phyloP scores from a whole-genome alignment of 2,329 filamentous ascomycete genomes.

The Uncinocarpus reesii region DNA sequence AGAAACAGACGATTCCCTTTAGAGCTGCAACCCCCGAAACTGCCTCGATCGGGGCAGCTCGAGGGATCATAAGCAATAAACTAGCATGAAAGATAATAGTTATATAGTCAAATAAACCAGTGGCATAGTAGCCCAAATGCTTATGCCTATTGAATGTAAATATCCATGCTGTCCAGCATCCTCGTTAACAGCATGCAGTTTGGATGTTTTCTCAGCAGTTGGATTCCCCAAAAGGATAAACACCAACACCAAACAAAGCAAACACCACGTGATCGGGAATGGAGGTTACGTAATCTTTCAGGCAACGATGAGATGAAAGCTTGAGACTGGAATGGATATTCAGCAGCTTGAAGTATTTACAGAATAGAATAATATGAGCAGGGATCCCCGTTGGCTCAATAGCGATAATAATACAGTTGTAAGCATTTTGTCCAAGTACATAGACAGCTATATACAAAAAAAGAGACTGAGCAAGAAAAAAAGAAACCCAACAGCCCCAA shows the following conservation, averaged over 20 bases:
- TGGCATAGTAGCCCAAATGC: not conserved
- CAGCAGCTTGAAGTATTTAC: not conserved
- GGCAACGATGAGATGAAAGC: too few relatives aligned
- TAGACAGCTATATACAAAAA: not conserved
- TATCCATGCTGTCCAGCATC: not conserved
- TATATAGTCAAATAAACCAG: not conserved
- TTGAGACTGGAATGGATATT: not conserved
- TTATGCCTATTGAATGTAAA: conserved; percentile 4
- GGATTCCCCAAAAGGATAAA: not conserved
- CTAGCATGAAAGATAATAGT: not conserved
- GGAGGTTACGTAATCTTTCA: too few relatives aligned
- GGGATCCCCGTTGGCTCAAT: not conserved
- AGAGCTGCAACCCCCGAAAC: not conserved
- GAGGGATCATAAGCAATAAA: not conserved
- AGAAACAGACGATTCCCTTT: not conserved
- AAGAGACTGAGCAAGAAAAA: conserved; percentile 18
- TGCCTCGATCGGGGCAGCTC: not conserved
- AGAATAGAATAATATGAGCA: not conserved
- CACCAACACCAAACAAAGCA: conserved; percentile 9
- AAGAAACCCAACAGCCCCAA: conserved; percentile 15
- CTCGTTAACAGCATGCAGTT: not conserved
- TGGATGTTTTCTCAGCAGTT: not conserved
- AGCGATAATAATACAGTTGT: conserved; percentile 8
- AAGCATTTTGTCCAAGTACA: conserved; percentile 3
- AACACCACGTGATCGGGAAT: conserved; percentile 5